These are phyloP conservation scores for Vitis cinerea DNA, from an alignment of 164 flowering plant genomes.

Conservation along the genomic window DNA sequence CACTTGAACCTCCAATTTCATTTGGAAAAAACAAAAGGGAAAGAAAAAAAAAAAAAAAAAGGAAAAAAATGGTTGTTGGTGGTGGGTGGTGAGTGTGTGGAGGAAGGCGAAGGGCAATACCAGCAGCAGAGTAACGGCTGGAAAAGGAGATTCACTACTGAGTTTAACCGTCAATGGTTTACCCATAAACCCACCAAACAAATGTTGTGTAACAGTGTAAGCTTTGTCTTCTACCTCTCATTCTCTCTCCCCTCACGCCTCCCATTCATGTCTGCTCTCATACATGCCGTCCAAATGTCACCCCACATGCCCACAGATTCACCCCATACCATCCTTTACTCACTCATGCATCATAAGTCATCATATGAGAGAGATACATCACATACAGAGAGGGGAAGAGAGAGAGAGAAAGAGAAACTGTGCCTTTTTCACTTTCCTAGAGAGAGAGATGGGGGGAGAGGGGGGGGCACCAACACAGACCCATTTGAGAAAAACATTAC, in stretches of 20 bases:
- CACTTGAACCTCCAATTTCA: too few species aligned
- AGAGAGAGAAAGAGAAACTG: not conserved
- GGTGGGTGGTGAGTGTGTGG: too few species aligned
- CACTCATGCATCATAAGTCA: not conserved
- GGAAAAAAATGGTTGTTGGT: too few species aligned
- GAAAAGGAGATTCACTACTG: not conserved
- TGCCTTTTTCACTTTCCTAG: too few species aligned
- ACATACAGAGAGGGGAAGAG: not conserved
- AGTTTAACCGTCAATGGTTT: not conserved
- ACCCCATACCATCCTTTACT: not conserved
- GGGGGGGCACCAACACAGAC: too few species aligned
- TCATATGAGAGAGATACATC: not conserved
- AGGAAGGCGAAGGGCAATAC: too few species aligned
- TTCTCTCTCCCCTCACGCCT: conserved; percentile 14
- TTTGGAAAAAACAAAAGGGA: too few species aligned
- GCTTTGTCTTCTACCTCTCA: not conserved
- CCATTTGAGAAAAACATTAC: too few species aligned
- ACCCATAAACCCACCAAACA: not conserved
- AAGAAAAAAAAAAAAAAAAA: too few species aligned
- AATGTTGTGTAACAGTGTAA: not conserved
- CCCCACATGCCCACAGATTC: not conserved
- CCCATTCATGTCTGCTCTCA: not conserved
- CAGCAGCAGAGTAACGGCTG: too few species aligned
- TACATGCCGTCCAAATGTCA: not conserved
- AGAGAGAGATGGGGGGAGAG: too few species aligned